Evolutionary conservation across 1,284 basidiomycete species (phyloP).

Genomic region (Inonotus obliquus): DNA sequence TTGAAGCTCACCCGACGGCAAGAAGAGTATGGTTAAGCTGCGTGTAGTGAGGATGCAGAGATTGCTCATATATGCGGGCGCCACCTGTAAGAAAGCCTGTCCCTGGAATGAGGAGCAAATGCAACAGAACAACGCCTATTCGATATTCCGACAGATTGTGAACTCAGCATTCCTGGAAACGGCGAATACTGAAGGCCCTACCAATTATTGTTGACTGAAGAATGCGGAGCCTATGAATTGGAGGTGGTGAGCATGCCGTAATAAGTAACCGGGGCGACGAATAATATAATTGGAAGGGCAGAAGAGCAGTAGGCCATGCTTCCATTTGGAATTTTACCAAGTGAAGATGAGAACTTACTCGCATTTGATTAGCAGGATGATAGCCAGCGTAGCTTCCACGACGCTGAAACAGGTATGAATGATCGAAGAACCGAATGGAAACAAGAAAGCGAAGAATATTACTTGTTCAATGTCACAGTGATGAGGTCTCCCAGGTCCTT

Average conservation of each 20-base stretch:
- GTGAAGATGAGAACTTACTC: constrained; percentile 36
- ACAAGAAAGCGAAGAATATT: constrained; percentile 22
- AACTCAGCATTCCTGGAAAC: neutral
- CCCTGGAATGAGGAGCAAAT: constrained; percentile 58
- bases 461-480: constrained; percentile 30
- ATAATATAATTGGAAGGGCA: neutral
- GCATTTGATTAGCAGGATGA: constrained; percentile 59
- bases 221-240: constrained; percentile 31
- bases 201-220: constrained; percentile 58
- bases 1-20: constrained; percentile 48
- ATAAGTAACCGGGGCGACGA: neutral
- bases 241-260: constrained; percentile 1
- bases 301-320: neutral
- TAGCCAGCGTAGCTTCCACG: constrained; percentile 60
- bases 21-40: constrained; percentile 65
- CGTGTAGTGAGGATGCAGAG: constrained; percentile 44
- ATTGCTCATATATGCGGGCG: constrained; percentile 45
- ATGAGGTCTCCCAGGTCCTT: constrained; percentile 26
- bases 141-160: neutral
- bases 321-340: neutral
- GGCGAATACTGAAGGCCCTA: constrained; percentile 22
- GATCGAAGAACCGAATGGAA: neutral
- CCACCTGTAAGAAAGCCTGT: constrained; percentile 59
- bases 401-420: constrained; percentile 24
- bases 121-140: constrained; percentile 54